Evolutionary conservation across 2,329 filamentous ascomycete species (phyloP), one percentile per base, ranked within the genome.

Genomic region (Gaeumannomyces sp.): DNA sequence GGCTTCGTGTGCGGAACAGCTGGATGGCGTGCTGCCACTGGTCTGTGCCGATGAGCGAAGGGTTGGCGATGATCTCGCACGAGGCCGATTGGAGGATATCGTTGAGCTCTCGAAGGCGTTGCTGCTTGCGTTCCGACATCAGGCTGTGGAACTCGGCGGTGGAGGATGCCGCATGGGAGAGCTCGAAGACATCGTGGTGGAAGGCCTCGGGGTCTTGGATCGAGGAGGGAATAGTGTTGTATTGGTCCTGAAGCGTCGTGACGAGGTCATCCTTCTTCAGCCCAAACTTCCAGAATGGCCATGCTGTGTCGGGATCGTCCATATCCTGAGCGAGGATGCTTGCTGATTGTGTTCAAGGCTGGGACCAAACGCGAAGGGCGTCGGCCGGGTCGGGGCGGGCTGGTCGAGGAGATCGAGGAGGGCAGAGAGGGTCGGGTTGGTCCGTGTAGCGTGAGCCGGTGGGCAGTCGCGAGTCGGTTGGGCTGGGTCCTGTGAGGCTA

Each of bases 251-350:
- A 16, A 87, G 80, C 63, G 80, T 83, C 64, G 81, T 82, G 72
- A 81, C 81, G 74, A 86, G 81, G 70, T 85, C 84, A 65, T 81
- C 80, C 72, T 80, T 80, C 78, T 83, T 85, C 80, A 86, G 80
- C 71, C 83, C 84, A 77, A 86, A 87, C 74, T 86, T 86, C 84
- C 84, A 87, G 70, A 81, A 80, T 59, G 84, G 84, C 84, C 84
- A 87, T 69, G 79, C 76, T 72, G 75, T 77, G 68, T 74, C 77
- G 38, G 78, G 79, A 65, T 85, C 83, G 74, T 86, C 83, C 84
- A 87, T 86, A 66, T 57, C 56, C 70, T 71, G 64, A 63, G 50
- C 50, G 60, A 28, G 62, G 60, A 33, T 59, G 25, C 57, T 45
- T 67, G 59, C 59, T 53, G 31, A 63, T 28, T 38, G 60, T 61